Percentiles rank a stretch among this genome's conserved stretches.
Evolutionary conservation across 768 basidiomycete species (phyloP).

Genomic region (Tulasnella sp.): DNA sequence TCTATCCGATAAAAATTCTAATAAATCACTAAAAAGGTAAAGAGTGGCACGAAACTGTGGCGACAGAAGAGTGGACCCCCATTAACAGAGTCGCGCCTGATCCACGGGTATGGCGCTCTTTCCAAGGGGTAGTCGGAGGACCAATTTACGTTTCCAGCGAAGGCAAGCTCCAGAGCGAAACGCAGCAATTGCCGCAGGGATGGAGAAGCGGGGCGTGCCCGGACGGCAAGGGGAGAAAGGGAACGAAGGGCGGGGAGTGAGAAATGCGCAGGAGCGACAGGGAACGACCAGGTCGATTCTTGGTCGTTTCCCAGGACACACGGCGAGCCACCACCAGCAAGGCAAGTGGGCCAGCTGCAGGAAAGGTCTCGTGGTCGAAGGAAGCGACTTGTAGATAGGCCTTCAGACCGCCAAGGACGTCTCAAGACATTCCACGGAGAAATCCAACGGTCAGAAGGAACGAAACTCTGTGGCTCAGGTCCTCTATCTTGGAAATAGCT

Average conservation of each 20-base stretch:
- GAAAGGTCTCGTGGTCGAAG: not conserved
- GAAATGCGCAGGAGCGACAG: slow-evolving; percentile 1
- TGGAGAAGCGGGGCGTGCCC: not conserved
- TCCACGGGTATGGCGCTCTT: slow-evolving; percentile 12
- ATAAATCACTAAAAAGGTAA: not conserved
- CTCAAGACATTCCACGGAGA: not conserved
- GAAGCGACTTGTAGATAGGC: not conserved
- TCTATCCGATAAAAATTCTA: not conserved
- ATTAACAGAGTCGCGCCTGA: not conserved
- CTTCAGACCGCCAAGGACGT: not conserved
- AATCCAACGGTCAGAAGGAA: not conserved
- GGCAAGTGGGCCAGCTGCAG: not conserved
- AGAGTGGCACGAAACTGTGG: not conserved
- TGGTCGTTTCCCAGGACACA: slow-evolving; percentile 4
- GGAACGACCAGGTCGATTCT: not conserved
- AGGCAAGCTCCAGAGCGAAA: not conserved
- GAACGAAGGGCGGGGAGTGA: not conserved
- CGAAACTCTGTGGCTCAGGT: not conserved
- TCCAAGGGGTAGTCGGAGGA: not conserved
- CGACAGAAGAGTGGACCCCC: not conserved
- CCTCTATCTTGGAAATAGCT: not conserved
- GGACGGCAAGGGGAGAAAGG: not conserved
- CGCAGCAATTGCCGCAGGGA: not conserved
- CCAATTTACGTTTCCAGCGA: not conserved
- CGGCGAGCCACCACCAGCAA: not conserved